Conservation (phyloP, 2,329 filamentous ascomycete genomes). For the Coniochaeta sp. region DNA sequence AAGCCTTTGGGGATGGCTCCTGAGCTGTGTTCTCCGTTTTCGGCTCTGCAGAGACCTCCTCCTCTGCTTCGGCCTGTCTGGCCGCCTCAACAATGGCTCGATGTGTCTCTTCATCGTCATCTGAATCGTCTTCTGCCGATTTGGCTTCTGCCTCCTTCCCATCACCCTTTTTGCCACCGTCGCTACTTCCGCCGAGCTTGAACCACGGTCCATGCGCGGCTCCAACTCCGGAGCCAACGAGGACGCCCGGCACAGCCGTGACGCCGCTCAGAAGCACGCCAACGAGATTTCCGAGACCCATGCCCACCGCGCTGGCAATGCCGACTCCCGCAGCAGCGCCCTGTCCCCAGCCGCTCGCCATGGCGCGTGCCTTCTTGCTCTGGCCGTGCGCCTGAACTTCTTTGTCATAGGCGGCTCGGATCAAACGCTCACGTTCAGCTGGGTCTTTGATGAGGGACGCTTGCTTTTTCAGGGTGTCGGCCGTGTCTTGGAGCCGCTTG, state of each 20-base stretch:
- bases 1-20: neutral
- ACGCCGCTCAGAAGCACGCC: conserved; percentile 3
- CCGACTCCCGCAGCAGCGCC: conserved; percentile 4
- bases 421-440: conserved; percentile 4
- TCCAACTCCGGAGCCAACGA: neutral
- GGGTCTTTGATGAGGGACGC: conserved; percentile 3
- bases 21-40: neutral
- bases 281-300: conserved; percentile 5
- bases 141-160: neutral
- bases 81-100: neutral
- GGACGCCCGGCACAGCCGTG: conserved; percentile 3
- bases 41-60: neutral
- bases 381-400: conserved; percentile 6
- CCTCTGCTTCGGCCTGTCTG: neutral
- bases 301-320: conserved; percentile 3
- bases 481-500: neutral
- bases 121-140: neutral
- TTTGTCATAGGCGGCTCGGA: conserved; percentile 6
- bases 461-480: conserved; percentile 1
- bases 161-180: neutral
- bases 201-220: conserved; percentile 1
- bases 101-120: conserved; percentile 2
- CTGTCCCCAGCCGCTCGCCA: conserved; percentile 8
- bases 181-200: neutral
- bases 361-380: conserved; percentile 7